Evolutionary conservation across 2,329 filamentous ascomycete genomes (phyloP).

Genomic region (Fusarium oligoseptatum): DNA sequence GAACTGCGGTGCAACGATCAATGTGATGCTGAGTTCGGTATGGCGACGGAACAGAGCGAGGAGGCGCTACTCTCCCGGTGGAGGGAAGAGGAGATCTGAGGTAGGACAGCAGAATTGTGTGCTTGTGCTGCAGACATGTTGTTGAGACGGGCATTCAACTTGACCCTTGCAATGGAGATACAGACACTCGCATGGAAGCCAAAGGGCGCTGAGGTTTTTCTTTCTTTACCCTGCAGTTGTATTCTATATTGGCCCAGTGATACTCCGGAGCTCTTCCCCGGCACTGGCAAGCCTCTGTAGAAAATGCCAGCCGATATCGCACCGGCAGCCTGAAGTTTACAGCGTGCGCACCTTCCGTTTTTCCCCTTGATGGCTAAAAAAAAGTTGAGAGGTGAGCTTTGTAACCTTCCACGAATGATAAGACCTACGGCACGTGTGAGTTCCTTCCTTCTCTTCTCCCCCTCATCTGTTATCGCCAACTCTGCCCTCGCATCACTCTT

Average conservation of each 20-base stretch:
- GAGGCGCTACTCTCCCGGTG: slow-evolving; percentile 14
- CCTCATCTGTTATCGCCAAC: not conserved
- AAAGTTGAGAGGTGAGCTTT: not conserved
- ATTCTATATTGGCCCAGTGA: not conserved
- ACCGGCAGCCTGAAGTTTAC: not conserved
- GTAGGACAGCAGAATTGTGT: slow-evolving; percentile 38
- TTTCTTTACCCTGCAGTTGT: not conserved
- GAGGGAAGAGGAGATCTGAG: slow-evolving; percentile 12
- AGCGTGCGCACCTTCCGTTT: not conserved
- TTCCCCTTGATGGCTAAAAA: not conserved
- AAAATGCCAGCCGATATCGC: not conserved
- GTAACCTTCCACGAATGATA: not conserved
- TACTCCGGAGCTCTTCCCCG: not conserved
- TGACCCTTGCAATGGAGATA: not conserved
- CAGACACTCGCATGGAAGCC: not conserved
- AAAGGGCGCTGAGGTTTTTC: not conserved
- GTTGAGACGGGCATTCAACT: not conserved
- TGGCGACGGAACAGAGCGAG: not conserved
- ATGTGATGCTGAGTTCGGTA: not conserved
- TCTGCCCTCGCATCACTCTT: not conserved
- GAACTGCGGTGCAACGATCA: slow-evolving; percentile 37
- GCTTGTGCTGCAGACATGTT: slow-evolving; percentile 20
- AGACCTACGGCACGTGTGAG: not conserved
- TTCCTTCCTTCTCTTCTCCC: not conserved
- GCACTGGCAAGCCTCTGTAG: not conserved